A percentile compares a stretch with the other conserved stretches of the same genome.
These are phyloP conservation scores for Podospora didyma DNA, from an alignment of 495 filamentous ascomycete species.

Conservation along the genomic window DNA sequence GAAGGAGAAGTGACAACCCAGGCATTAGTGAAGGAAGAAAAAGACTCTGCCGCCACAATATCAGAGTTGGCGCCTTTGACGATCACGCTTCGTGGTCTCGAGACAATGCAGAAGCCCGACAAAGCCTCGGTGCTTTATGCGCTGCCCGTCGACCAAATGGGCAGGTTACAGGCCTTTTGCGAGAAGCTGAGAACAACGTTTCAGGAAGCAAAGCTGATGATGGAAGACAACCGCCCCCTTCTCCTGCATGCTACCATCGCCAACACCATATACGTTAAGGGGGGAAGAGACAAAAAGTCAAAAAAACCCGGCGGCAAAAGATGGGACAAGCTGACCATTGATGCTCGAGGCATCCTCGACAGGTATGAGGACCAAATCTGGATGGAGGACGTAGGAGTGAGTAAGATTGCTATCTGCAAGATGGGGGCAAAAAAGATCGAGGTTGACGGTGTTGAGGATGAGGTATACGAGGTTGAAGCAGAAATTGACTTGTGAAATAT, in stretches of 20 bases:
- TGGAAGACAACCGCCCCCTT: conserved; percentile 59
- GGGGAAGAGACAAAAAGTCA: conserved; percentile 17
- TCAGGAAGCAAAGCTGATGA: conserved; percentile 56
- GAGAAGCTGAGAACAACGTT: conserved; percentile 58
- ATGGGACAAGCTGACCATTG: conserved; percentile 42
- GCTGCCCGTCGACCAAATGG: conserved; percentile 48
- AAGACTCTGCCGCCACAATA: not conserved
- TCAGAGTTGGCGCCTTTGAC: conserved; percentile 8
- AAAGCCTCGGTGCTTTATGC: conserved; percentile 44
- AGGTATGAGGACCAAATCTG: conserved; percentile 54
- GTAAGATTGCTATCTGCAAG: conserved; percentile 65
- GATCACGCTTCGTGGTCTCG: conserved; percentile 46
- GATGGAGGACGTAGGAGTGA: conserved; percentile 57
- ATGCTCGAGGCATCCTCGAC: conserved; percentile 49
- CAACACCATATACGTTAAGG: conserved; percentile 78
- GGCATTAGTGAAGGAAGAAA: not conserved
- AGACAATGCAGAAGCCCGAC: conserved; percentile 40
- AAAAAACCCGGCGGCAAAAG: conserved; percentile 26
- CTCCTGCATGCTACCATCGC: conserved; percentile 80
- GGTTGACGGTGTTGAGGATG: conserved; percentile 37
- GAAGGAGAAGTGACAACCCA: not conserved
- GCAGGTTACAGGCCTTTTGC: conserved; percentile 59
- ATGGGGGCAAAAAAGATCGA: conserved; percentile 69
- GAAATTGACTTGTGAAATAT: conserved; percentile 34
- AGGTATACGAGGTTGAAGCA: conserved; percentile 49